Percentiles rank a stretch among this genome's conserved stretches.
These are phyloP conservation scores for Sisymbrium altissimum DNA, from an alignment of 345 rosid species.

Conservation along the genomic window DNA sequence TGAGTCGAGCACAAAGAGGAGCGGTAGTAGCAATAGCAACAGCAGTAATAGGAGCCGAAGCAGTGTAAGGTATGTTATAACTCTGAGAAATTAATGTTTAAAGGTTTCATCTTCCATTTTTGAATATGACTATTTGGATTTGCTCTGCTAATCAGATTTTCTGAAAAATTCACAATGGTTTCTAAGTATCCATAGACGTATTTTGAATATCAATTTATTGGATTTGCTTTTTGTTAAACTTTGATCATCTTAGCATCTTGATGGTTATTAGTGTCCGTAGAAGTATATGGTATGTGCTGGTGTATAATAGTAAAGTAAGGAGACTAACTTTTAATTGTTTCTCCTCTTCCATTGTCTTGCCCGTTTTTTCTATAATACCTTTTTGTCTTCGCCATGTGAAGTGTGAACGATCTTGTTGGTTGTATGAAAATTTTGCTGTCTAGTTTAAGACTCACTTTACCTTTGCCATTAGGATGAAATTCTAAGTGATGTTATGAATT, in stretches of 20 bases:
- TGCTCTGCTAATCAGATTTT: conserved; percentile 2
- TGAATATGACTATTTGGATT: not conserved
- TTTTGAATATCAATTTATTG: not conserved
- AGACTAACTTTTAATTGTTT: not conserved
- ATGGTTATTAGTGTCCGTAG: not conserved
- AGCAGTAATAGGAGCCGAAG: conserved; percentile 30
- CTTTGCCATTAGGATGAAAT: not conserved
- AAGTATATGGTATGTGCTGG: not conserved
- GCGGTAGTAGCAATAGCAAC: conserved; percentile 45
- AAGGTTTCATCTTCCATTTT: not conserved
- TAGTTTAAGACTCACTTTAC: not conserved
- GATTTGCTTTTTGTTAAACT: not conserved
- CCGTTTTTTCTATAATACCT: not conserved
- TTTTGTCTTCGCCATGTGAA: not conserved
- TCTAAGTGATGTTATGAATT: no score
- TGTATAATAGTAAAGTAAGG: not conserved
- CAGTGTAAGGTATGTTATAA: conserved; percentile 40
- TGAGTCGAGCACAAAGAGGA: conserved; percentile 44
- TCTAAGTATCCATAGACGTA: not conserved
- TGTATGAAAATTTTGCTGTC: conserved; percentile 4
- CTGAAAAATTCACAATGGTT: not conserved
- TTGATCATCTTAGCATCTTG: not conserved
- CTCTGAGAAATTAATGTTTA: not conserved
- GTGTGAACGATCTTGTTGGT: conserved; percentile 8
- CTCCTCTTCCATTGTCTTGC: not conserved